Conservation (phyloP, 2,329 filamentous ascomycete genomes). For the Colletotrichum sp. region DNA sequence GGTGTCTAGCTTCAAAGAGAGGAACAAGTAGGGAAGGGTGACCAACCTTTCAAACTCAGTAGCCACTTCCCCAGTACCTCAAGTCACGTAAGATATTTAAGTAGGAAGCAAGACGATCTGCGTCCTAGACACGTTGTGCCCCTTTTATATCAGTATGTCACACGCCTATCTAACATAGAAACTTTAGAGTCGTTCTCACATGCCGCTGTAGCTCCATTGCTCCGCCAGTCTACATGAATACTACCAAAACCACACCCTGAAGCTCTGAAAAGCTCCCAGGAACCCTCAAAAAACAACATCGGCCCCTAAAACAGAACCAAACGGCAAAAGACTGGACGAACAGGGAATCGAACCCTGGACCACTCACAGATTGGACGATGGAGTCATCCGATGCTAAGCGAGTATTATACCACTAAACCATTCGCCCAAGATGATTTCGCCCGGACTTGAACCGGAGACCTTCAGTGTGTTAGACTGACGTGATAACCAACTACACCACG, state of each 20-base stretch:
- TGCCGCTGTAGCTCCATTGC: not conserved
- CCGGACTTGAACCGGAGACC: constrained; percentile 22
- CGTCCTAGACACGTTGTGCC: not conserved
- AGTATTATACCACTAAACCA: constrained; percentile 22
- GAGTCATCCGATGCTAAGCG: constrained; percentile 1
- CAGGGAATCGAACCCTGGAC: constrained; percentile 22
- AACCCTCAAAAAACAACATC: not conserved
- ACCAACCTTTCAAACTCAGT: not conserved
- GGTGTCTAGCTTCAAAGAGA: not conserved
- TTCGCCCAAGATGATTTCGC: constrained; percentile 16
- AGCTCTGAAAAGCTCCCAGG: not conserved
- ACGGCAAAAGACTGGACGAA: constrained; percentile 6
- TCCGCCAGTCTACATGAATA: fast-evolving
- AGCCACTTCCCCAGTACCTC: not conserved
- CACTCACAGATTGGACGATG: not conserved
- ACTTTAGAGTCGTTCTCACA: not conserved
- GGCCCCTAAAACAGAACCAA: not conserved
- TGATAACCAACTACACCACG: constrained; percentile 50
- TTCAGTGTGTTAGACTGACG: constrained; percentile 48
- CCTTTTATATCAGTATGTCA: fast-evolving
- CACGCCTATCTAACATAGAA: not conserved
- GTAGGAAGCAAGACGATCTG: not conserved
- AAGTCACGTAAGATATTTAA: not conserved
- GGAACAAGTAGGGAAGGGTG: no score
- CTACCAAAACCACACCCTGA: not conserved